Conservation (phyloP, 345 rosid species). For the Heritiera fomes region DNA sequence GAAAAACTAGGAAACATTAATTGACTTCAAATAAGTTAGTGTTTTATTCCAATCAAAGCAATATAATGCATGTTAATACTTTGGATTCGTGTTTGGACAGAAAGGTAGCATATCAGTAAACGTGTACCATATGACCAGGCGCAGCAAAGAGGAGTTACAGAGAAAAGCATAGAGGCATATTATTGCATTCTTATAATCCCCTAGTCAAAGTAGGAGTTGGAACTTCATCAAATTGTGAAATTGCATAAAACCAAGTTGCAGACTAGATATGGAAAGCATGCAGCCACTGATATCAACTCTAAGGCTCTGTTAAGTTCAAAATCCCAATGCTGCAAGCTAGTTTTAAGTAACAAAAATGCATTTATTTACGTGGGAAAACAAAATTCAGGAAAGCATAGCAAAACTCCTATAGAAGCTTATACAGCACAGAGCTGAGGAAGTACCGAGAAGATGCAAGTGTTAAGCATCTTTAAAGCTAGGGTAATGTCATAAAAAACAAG, state of each 20-base stretch:
- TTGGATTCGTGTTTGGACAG: neutral
- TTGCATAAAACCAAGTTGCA: neutral
- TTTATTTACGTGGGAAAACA: neutral
- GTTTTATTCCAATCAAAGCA: neutral
- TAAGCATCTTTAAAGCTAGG: constrained; percentile 74
- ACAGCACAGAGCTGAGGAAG: constrained; percentile 14
- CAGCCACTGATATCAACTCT: neutral
- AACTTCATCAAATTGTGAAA: constrained; percentile 1
- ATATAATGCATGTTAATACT: neutral
- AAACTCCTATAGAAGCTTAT: neutral
- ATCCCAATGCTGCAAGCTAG: neutral
- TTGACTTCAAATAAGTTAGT: neutral
- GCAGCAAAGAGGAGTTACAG: neutral
- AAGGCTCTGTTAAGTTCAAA: constrained; percentile 18
- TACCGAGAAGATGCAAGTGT: constrained; percentile 86
- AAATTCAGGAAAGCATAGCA: neutral
- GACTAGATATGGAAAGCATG: constrained; percentile 5
- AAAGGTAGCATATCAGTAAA: neutral
- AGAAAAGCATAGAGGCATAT: neutral
- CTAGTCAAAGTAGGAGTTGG: neutral
- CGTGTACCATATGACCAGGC: neutral
- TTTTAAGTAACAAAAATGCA: constrained; percentile 10
- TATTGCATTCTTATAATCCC: neutral
- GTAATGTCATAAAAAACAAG: constrained; percentile 88
- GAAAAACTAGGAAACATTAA: neutral